phyloP scores from a whole-genome alignment of 2,329 filamentous ascomycete genomes.

The Diaporthe sp. region DNA sequence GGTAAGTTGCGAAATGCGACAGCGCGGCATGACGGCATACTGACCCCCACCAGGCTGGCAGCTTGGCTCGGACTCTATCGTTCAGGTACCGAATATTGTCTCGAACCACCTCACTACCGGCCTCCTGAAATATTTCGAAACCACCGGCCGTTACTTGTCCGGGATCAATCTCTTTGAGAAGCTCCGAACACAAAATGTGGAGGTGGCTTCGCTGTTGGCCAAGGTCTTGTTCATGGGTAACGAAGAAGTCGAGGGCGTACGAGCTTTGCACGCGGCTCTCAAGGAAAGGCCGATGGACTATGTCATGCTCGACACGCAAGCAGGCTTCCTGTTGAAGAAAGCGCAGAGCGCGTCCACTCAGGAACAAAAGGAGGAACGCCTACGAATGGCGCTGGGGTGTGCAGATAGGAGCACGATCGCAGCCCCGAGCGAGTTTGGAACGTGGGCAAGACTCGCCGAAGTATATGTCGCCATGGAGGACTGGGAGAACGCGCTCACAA shows the following conservation, averaged over 20 bases:
- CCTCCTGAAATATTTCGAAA: conserved; percentile 93
- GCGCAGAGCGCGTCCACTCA: conserved; percentile 68
- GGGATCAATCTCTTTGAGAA: conserved; percentile 99
- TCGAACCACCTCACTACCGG: conserved; percentile 97
- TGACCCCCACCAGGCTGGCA: conserved; percentile 78
- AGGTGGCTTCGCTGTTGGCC: conserved; percentile 92
- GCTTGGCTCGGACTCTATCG: conserved; percentile 94
- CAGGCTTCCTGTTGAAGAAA: conserved; percentile 91
- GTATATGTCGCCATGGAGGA: conserved; percentile 95
- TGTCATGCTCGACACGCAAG: conserved; percentile 93
- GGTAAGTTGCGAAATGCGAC: conserved; percentile 62
- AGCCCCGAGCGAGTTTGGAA: conserved; percentile 96
- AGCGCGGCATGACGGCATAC: not conserved
- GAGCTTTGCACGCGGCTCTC: conserved; percentile 87
- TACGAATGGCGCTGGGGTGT: conserved; percentile 90
- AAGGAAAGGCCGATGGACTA: conserved; percentile 98
- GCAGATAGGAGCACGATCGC: conserved; percentile 95
- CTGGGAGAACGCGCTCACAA: conserved; percentile 95
- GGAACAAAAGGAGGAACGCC: conserved; percentile 73
- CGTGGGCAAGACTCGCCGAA: conserved; percentile 93
- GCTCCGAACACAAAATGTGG: conserved; percentile 87
- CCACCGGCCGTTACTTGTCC: conserved; percentile 92
- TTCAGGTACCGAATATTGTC: conserved; percentile 96
- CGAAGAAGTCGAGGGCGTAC: conserved; percentile 95
- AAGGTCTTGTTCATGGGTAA: conserved; percentile 94